Base-by-base conservation (phyloP, 805 yeast species). In the Cyberlindnera maritima region DNA sequence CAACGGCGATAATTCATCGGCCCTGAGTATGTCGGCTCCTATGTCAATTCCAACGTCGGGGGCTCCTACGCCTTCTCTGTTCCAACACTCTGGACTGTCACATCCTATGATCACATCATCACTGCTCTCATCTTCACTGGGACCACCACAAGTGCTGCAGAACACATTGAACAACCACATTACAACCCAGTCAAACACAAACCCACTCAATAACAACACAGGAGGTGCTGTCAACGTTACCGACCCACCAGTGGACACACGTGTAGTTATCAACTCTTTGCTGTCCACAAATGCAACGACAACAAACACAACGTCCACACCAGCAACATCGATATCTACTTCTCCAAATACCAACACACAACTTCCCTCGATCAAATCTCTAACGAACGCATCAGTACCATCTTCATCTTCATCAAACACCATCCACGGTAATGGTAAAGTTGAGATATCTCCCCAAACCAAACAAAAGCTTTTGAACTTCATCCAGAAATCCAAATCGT, bases 401-500 rank as follows among this genome's bases (percentile, higher is more conserved):
- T 17, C 29, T 12, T 21, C 43, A 33, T 21, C 25, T 11, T 11
- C 43, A 23, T 19, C 17, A 12, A 38, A 23, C 31, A 32, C 39
- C 18, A 7, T 20, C 29, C 18, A 23, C 33, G 41, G n/a, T 11
- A 36, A 36, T 8, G n/a, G 15, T 9, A 48, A 48, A 28, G 28
- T 56, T 43, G 39, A 59, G 52, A 46, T 54, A 46, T 46, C 65
- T 44, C 39, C 50, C 39, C 47, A 55, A 46, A 48, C 52, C 56
- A 54, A 62, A 40, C 69, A 70, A 47, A 72, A 70, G 47, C 53
- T 78, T 7, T 59, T 78, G 23, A 62, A 67, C 23, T 72, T 69
- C 40, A 75, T 85, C 43, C 85, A 83, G 54, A 73, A 79, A 40
- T 83, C 90, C 7, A 77, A 77, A 49, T 75, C 85, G 20, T 83